phyloP scores from a whole-genome alignment of 495 filamentous ascomycete species.

The Neurospora tetrasperma region DNA sequence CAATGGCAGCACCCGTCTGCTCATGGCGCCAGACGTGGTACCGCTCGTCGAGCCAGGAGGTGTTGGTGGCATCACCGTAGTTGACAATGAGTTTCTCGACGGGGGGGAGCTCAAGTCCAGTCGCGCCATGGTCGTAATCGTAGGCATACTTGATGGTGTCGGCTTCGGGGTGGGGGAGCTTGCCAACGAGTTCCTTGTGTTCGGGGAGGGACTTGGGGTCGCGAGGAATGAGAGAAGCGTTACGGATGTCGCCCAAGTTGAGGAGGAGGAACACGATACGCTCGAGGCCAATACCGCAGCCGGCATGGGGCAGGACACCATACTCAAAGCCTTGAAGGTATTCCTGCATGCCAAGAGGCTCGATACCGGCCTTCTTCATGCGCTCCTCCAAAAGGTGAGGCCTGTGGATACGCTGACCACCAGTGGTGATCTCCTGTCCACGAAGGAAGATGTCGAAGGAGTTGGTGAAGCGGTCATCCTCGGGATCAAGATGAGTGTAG shows the following conservation, averaged over 20 bases:
- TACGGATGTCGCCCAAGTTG: constrained; percentile 76
- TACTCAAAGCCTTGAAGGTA: constrained; percentile 83
- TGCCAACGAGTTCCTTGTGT: constrained; percentile 30
- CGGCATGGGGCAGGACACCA: constrained; percentile 82
- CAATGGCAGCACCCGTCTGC: constrained; percentile 65
- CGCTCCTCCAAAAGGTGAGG: constrained; percentile 61
- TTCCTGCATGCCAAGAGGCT: constrained; percentile 68
- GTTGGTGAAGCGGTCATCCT: constrained; percentile 65
- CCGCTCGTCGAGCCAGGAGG: constrained; percentile 74
- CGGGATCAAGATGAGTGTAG: constrained; percentile 84
- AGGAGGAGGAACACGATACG: constrained; percentile 77
- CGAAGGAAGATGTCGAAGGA: constrained; percentile 94
- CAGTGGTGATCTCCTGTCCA: constrained; percentile 85
- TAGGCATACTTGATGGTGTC: constrained; percentile 54
- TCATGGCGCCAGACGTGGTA: constrained; percentile 75
- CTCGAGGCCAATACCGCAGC: constrained; percentile 84
- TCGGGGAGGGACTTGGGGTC: constrained; percentile 73
- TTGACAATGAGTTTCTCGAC: constrained; percentile 77
- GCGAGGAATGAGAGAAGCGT: constrained; percentile 73
- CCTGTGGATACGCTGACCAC: constrained; percentile 87
- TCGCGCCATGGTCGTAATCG: constrained; percentile 28
- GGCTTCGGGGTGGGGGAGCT: constrained; percentile 67
- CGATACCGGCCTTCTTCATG: constrained; percentile 65
- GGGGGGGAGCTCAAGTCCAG: constrained; percentile 48
- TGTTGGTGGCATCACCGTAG: constrained; percentile 83